phyloP scores from a whole-genome alignment of 1,284 basidiomycete genomes.

The Leccinum subrobustum region DNA sequence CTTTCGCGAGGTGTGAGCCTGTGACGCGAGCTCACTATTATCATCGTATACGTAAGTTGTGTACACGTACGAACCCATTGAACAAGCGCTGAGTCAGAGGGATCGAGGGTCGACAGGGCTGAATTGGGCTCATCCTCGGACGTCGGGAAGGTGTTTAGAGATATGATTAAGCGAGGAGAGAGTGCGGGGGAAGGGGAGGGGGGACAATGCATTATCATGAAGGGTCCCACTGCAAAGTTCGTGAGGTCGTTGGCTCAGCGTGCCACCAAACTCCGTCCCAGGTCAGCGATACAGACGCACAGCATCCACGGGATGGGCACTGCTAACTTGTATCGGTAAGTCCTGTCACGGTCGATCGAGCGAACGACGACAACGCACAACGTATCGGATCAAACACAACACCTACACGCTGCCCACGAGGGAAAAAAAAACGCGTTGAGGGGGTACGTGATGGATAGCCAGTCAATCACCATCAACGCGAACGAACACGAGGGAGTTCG shows the following conservation, averaged over 20 bases:
- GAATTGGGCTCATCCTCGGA: background rate
- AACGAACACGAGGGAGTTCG: conserved; percentile 12
- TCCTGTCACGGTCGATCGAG: background rate
- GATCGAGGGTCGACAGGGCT: background rate
- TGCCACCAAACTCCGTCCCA: conserved; percentile 4
- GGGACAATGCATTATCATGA: background rate
- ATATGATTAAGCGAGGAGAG: background rate
- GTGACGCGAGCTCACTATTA: background rate
- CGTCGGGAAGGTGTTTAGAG: background rate
- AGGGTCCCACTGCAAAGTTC: background rate
- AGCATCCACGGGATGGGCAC: background rate
- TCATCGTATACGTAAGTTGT: background rate
- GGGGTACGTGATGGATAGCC: background rate
- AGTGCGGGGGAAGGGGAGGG: background rate
- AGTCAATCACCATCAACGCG: background rate
- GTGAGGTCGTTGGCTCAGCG: background rate
- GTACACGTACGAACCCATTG: background rate
- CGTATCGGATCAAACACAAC: background rate
- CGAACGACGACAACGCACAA: background rate
- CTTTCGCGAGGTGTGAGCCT: background rate
- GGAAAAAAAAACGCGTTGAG: background rate
- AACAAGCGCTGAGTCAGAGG: background rate
- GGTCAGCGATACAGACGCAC: background rate
- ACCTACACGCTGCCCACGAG: background rate
- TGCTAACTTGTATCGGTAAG: background rate